These are phyloP conservation scores for Flaveria brownii DNA, from an alignment of 129 eudicot species.

Conservation along the genomic window DNA sequence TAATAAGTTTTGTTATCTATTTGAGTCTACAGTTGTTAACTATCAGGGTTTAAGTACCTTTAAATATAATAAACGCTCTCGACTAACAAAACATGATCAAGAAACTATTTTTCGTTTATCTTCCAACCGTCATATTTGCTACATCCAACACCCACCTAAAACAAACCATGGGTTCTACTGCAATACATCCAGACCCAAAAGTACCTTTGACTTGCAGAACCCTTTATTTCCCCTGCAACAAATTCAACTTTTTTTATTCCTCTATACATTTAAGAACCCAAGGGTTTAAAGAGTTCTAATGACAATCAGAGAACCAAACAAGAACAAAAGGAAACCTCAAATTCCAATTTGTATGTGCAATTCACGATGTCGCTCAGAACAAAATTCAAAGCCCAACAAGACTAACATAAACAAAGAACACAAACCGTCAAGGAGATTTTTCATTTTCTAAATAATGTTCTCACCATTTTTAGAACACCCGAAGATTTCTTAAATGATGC, in stretches of 20 bases:
- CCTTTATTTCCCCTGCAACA: not conserved
- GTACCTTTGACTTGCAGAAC: not conserved
- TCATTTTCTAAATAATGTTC: conserved; percentile 16
- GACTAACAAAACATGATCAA: not conserved
- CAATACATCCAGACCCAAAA: not conserved
- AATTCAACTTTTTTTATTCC: not conserved
- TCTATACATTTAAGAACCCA: conserved; percentile 12
- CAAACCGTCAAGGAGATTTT: conserved; percentile 8
- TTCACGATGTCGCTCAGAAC: conserved; percentile 14
- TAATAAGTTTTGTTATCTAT: too few relatives aligned
- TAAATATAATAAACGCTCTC: not conserved
- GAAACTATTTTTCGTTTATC: not conserved
- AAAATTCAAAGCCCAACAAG: conserved; percentile 27
- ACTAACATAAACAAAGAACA: conserved; percentile 16
- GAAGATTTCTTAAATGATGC: conserved; percentile 43
- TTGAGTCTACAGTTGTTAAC: not conserved
- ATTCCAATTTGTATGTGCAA: conserved; percentile 35
- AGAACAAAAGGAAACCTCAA: conserved; percentile 16
- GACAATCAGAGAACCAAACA: conserved; percentile 8
- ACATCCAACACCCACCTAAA: not conserved
- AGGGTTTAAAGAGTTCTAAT: not conserved
- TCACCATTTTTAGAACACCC: conserved; percentile 39
- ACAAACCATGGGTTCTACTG: not conserved
- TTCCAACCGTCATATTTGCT: not conserved
- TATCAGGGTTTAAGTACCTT: not conserved